Evolutionary conservation across 2,329 filamentous ascomycete genomes (phyloP).

Genomic region (Stylonectria norvegica): DNA sequence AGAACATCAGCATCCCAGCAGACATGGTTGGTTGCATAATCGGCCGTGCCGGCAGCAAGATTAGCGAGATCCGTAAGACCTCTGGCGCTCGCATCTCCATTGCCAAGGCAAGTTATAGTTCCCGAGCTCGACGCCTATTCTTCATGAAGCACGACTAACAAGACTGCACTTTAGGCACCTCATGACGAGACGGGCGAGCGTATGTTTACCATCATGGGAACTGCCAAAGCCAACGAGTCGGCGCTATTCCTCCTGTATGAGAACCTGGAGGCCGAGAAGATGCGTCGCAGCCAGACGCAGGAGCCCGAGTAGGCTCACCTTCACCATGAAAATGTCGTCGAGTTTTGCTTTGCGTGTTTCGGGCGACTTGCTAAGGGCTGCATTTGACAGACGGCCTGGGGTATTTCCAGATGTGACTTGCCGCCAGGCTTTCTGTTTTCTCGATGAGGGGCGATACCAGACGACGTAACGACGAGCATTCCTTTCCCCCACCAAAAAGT

Average conservation of each 20-base stretch:
- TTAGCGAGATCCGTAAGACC: conserved; percentile 96
- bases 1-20: conserved; percentile 98
- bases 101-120: conserved; percentile 64
- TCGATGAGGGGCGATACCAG: conserved; percentile 43
- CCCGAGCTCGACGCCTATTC: neutral
- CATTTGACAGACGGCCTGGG: conserved; percentile 50
- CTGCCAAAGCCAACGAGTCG: conserved; percentile 88
- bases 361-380: conserved; percentile 36
- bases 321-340: conserved; percentile 11
- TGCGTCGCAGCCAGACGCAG: conserved; percentile 82
- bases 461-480: conserved; percentile 42
- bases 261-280: conserved; percentile 98
- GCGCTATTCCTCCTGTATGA: conserved; percentile 96
- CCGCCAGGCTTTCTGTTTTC: conserved; percentile 57
- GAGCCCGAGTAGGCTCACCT: conserved; percentile 44
- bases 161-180: conserved; percentile 55
- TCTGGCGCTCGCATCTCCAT: conserved; percentile 97
- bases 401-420: conserved; percentile 58
- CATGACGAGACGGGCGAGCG: conserved; percentile 97
- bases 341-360: conserved; percentile 30
- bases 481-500: conserved; percentile 20
- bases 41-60: conserved; percentile 90
- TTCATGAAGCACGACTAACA: neutral
- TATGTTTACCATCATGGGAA: conserved; percentile 99
- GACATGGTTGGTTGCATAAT: conserved; percentile 99